A percentile compares a stretch with the other conserved stretches of the same genome.
Evolutionary conservation across 169 alveolate genomes (phyloP).

Genomic region (Eimeria sp.): DNA sequence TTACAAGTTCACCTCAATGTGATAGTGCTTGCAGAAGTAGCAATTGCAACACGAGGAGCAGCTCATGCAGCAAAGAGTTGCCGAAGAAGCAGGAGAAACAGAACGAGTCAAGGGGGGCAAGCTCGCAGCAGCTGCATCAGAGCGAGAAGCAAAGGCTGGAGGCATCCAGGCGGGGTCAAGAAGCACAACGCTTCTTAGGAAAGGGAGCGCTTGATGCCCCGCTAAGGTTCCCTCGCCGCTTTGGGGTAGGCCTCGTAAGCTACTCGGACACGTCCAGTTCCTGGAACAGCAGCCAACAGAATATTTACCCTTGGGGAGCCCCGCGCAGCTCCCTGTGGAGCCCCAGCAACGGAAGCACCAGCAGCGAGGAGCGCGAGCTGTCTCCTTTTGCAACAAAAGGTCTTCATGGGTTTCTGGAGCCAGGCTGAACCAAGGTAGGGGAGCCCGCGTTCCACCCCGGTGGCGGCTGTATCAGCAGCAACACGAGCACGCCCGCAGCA

Average conservation of each 20-base stretch:
- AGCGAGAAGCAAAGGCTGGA: conserved; percentile 14
- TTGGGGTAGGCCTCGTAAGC: conserved; percentile 40
- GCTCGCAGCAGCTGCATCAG: conserved; percentile 11
- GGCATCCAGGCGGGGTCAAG: not conserved
- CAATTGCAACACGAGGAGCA: not conserved
- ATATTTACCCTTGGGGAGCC: not conserved
- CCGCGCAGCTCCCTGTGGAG: conserved; percentile 36
- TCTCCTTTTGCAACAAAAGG: conserved; percentile 2
- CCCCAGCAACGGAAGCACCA: not conserved
- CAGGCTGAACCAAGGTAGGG: conserved; percentile 5
- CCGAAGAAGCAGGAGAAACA: too few relatives aligned
- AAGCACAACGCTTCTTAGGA: not conserved
- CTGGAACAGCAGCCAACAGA: not conserved
- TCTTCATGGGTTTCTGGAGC: conserved; percentile 63
- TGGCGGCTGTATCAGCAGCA: conserved; percentile 37
- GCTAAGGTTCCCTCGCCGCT: conserved; percentile 25
- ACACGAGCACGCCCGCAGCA: not conserved
- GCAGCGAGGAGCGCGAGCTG: conserved; percentile 58
- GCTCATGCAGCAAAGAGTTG: too few relatives aligned
- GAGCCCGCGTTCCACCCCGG: conserved; percentile 8
- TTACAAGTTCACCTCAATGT: conserved; percentile 18
- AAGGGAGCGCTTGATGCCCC: conserved; percentile 57
- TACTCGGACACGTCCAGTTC: not conserved
- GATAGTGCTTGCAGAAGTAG: conserved; percentile 48
- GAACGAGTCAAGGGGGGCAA: not conserved